Percentiles rank a stretch among this genome's conserved stretches.
Evolutionary conservation across 176 grass and related monocot species (phyloP).

Genomic region (Hyparrhenia diplandra): DNA sequence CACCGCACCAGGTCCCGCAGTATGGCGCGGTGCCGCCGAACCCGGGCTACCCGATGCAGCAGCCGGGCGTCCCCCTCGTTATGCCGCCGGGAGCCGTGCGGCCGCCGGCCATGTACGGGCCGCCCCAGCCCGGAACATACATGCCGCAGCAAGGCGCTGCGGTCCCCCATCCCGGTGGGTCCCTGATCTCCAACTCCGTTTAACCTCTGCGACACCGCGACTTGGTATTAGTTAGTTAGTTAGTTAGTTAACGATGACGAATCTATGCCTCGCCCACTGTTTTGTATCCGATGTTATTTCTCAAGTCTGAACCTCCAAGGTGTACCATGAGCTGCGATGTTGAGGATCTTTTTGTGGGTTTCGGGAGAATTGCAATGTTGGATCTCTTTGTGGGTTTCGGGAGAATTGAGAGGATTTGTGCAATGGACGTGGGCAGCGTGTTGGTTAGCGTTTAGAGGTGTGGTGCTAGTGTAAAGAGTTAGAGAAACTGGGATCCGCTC

Average conservation of each 20-base stretch:
- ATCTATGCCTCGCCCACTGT: not conserved
- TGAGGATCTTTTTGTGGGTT: constrained; percentile 20
- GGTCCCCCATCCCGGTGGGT: constrained; percentile 51
- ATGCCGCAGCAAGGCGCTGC: constrained; percentile 32
- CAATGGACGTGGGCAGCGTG: not conserved
- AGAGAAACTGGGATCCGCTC: constrained; percentile 43
- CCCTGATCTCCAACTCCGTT: constrained; percentile 7
- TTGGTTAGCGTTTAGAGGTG: constrained; percentile 2
- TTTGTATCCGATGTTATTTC: not conserved
- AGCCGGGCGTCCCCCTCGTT: constrained; percentile 31
- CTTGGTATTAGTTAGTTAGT: not conserved
- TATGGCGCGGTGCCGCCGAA: constrained; percentile 41
- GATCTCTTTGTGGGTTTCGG: constrained; percentile 12
- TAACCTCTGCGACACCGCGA: not conserved
- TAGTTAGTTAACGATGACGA: not conserved
- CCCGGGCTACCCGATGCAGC: constrained; percentile 44
- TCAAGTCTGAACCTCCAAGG: not conserved
- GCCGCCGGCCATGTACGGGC: constrained; percentile 38
- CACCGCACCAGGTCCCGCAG: constrained; percentile 25
- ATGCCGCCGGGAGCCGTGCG: constrained; percentile 35
- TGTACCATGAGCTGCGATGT: constrained; percentile 8
- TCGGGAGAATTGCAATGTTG: not conserved
- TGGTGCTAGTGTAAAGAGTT: constrained; percentile 42
- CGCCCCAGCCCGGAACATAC: constrained; percentile 35
- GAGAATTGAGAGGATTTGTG: constrained; percentile 19